Base-by-base conservation (phyloP, 352 stramenopile genomes). In the Pythium sukuiense region DNA sequence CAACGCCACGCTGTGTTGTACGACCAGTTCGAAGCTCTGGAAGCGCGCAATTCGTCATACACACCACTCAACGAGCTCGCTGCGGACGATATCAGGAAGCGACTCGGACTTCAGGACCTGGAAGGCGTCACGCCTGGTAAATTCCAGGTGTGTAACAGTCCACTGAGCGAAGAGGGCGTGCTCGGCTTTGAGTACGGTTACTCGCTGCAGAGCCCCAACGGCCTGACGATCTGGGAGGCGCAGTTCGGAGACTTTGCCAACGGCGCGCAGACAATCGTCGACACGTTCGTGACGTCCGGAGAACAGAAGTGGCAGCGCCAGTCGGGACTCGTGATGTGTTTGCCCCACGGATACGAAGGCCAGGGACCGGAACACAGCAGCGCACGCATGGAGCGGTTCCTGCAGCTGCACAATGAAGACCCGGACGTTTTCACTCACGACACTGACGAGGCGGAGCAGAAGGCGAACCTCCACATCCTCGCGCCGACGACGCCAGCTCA, bases 241-340 rank as follows among this genome's bases (percentile, higher is more conserved):
- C 88, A 96, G 61, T 96, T 96, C 61, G 88, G 88, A 1, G 88
- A 96, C 48, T 96, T 96, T 70, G 87, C 85, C 1, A 96, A 96
- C 72, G 87, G 86, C 33, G 88, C 88, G 6, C 88, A 96, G 71
- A 95, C 81, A 0, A 93, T 96, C 66, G 93, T 95, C 66, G 88
- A 96, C 64, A 92, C 83, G 9, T 96, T 96, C 53, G 79, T 96
- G 37, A 82, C 77, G 27, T 82, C 82, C 13, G 88, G 87, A 30
- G 88, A 96, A 39, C 81, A 94, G 48, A 96, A 96, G 55, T 96
- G 88, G 88, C 76, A 90, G 70, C 80, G 96, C 60, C 97, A 99
- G 69, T 93, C 87, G 16, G 85, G 87, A 2, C 74, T 96, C 3
- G 79, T 94, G 37, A 73, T 96, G 12, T 84, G 76, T 59, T 61